Conservation (phyloP, 2,329 filamentous ascomycete genomes). For the Zasmidium citrigriseum region DNA sequence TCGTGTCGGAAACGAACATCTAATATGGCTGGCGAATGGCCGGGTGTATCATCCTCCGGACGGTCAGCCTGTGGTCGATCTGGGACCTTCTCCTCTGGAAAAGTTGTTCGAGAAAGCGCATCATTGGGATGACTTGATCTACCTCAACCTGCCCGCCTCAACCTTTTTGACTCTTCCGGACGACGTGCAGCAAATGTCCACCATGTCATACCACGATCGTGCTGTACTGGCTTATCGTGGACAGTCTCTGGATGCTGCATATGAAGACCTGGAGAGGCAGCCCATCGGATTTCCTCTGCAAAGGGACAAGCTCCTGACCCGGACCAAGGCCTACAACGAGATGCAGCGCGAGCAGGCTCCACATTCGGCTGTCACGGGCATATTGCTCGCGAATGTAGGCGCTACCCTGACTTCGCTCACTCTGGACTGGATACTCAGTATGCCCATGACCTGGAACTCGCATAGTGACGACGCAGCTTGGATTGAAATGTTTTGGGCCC, state of each 20-base stretch:
- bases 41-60: background rate
- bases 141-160: constrained; percentile 9
- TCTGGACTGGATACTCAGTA: constrained; percentile 38
- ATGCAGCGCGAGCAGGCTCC: constrained; percentile 26
- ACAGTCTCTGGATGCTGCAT: background rate
- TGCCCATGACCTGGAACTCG: too few species aligned
- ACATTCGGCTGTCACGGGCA: constrained; percentile 20
- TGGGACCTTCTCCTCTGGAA: background rate
- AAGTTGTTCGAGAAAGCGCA: constrained; percentile 10
- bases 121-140: constrained; percentile 25
- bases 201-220: constrained; percentile 1
- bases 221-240: constrained; percentile 7
- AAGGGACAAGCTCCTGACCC: background rate
- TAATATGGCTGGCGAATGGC: constrained; percentile 14
- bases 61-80: background rate
- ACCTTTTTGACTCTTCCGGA: background rate
- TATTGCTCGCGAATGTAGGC: constrained; percentile 22
- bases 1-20: constrained; percentile 14
- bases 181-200: background rate
- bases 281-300: constrained; percentile 15
- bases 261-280: constrained; percentile 8
- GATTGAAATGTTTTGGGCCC: constrained; percentile 28
- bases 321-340: constrained; percentile 4
- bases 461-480: constrained; percentile 19
- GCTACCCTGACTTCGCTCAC: constrained; percentile 36